A percentile compares a stretch with the other conserved stretches of the same genome.
Conservation (phyloP, 23 red algal genomes). For the Gracilaria domingensis region DNA sequence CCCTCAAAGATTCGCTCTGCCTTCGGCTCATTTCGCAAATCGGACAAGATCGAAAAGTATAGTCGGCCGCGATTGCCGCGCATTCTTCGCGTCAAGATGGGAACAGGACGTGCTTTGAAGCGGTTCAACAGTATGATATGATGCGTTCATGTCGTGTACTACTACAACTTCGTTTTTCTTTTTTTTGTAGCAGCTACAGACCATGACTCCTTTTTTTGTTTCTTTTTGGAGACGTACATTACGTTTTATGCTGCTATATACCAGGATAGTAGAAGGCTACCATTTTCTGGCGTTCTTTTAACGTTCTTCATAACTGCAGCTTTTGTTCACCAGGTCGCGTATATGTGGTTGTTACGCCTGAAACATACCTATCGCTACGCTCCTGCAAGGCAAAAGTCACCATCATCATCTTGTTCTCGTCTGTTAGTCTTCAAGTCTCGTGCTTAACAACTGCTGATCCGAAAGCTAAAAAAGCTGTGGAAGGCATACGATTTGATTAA, state of each 20-base stretch:
- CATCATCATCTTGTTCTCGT: not conserved
- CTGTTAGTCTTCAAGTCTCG: not conserved
- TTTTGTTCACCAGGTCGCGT: not conserved
- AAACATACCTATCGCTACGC: not conserved
- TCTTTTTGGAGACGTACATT: not conserved
- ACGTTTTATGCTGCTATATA: not conserved
- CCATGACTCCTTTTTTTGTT: not conserved
- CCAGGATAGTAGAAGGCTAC: no score
- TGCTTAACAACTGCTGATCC: not conserved
- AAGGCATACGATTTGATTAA: not conserved
- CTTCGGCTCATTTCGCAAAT: slow-evolving; percentile 9
- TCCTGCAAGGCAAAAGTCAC: not conserved
- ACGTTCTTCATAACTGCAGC: not conserved
- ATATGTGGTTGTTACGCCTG: no score
- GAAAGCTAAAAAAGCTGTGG: not conserved
- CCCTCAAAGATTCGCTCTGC: slow-evolving; percentile 7
- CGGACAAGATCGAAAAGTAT: slow-evolving; percentile 27
- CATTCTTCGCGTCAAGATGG: slow-evolving; percentile 47
- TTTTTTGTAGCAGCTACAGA: not conserved
- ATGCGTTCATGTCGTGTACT: not conserved
- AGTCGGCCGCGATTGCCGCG: slow-evolving; percentile 21
- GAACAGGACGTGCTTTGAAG: slow-evolving; percentile 11
- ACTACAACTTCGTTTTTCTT: not conserved
- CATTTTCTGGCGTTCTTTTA: no score
- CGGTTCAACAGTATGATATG: slow-evolving; percentile 24